Evolutionary conservation across 1,284 basidiomycete species (phyloP).

Genomic region (Rhodotorula sp.): DNA sequence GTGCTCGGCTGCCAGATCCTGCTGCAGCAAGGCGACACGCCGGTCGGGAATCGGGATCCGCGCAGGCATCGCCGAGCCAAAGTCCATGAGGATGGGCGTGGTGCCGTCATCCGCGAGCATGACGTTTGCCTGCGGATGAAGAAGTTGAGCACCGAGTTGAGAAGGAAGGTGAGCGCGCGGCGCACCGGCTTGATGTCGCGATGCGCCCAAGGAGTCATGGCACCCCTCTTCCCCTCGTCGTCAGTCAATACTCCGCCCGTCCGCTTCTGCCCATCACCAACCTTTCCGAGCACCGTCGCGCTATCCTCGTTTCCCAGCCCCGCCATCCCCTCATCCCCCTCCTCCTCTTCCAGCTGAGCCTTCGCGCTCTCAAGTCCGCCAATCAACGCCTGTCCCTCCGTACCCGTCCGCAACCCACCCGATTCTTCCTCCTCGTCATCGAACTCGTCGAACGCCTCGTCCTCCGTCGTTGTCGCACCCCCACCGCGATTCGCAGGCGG

Average conservation of each 20-base stretch:
- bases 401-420: slow-evolving; percentile 31
- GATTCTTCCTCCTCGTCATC: slow-evolving; percentile 44
- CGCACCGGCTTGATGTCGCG: slow-evolving; percentile 87
- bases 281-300: slow-evolving; percentile 42
- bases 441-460: slow-evolving; percentile 38
- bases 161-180: background rate
- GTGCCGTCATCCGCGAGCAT: slow-evolving; percentile 82
- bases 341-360: slow-evolving; percentile 21
- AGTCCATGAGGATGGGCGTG: slow-evolving; percentile 91
- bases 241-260: slow-evolving; percentile 14
- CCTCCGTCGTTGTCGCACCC: slow-evolving; percentile 1
- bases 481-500: slow-evolving; percentile 51
- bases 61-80: slow-evolving; percentile 83
- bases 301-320: slow-evolving; percentile 36
- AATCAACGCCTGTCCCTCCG: slow-evolving; percentile 47
- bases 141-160: background rate
- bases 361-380: slow-evolving; percentile 36
- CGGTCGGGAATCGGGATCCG: slow-evolving; percentile 73
- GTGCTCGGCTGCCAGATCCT: slow-evolving; percentile 92
- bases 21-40: slow-evolving; percentile 79
- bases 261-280: slow-evolving; percentile 13
- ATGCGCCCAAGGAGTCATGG: slow-evolving; percentile 86
- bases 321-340: background rate
- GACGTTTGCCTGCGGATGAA: slow-evolving; percentile 65
- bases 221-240: slow-evolving; percentile 49